These are phyloP conservation scores for Hypomyces perniciosus DNA, from an alignment of 2,329 filamentous ascomycete species.

Conservation along the genomic window DNA sequence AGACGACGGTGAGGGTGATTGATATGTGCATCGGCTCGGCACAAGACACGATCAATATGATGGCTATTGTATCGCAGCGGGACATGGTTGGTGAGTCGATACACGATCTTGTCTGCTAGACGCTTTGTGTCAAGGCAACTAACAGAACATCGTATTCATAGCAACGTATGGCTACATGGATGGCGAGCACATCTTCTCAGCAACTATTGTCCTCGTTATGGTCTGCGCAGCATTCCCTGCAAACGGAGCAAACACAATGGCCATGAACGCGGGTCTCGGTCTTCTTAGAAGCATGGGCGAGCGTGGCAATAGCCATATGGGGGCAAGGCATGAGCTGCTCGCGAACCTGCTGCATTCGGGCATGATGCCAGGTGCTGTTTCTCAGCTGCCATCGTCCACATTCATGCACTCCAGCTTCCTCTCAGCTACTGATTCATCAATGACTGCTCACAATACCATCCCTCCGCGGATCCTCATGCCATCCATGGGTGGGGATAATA, in stretches of 20 bases:
- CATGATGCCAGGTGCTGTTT: conserved; percentile 14
- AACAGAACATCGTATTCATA: conserved; percentile 12
- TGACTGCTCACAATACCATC: background rate
- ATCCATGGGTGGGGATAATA: background rate
- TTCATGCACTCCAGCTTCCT: background rate
- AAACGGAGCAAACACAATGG: conserved; percentile 33
- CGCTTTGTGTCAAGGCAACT: background rate
- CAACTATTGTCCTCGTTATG: conserved; percentile 49
- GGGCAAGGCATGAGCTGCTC: conserved; percentile 22
- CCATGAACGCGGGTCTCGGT: conserved; percentile 41
- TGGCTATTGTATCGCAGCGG: conserved; percentile 16
- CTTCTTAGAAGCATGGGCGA: conserved; percentile 46
- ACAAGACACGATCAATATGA: conserved; percentile 33
- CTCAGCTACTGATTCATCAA: background rate
- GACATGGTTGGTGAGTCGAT: conserved; percentile 39
- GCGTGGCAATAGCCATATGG: conserved; percentile 45
- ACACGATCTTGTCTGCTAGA: too few relatives aligned
- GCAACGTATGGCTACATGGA: conserved; percentile 54
- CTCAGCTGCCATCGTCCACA: background rate
- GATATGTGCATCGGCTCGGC: conserved; percentile 46
- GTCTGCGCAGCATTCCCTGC: conserved; percentile 47
- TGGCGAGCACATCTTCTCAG: conserved; percentile 49
- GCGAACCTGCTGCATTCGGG: conserved; percentile 22
- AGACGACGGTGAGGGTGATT: conserved; percentile 44
- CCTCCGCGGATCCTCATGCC: conserved; percentile 9